Evolutionary conservation across 345 rosid species (phyloP), one percentile per base, ranked within the genome.

Genomic region (Pistacia integerrima): DNA sequence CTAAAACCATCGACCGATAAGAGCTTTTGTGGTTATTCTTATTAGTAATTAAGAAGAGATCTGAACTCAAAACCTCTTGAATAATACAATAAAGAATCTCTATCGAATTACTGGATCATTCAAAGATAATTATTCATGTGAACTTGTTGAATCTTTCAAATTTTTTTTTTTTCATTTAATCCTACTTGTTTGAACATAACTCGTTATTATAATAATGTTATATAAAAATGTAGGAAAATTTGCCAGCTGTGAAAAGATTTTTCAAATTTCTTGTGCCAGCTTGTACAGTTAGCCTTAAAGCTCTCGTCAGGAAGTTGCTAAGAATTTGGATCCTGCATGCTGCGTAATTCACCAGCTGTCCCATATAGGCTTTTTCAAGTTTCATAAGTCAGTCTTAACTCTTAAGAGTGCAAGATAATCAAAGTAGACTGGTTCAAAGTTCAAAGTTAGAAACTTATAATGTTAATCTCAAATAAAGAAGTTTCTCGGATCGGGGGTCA

Each of bases 401-500:
- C 63, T 54, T 13, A 1, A 56, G 63, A 30, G 1, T 30, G 33
- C 33, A 30, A 70, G 7, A 20, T n/a, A 57, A 71, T 71, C 74
- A 71, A 71, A 58, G 74, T 38, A 54, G 73, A 69, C 49, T 54
- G 28, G 20, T 1, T 7, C 46, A 25, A 25, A 54, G 62, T 1
- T 7, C 46, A 25, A 25, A 54, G 62, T 52, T n/a, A n/a, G 64
- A 46, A 25, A 25, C 38, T 46, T n/a, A 57, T 8, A 16, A 8
- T 33, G 44, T 18, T 22, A 12, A 35, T n/a, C 33, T 49, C 13
- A 30, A 30, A 30, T 30, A 2, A 35, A 33, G 76, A 74, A 74
- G 51, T 52, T 74, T 74, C 76, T 7, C 5, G 46, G 76, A 61
- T 61, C 28, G 67, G 1, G 67, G 44, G 56, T 72, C 3, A 38